Evolutionary conservation across 2,329 filamentous ascomycete genomes (phyloP).

Genomic region (Byssothecium circinans): DNA sequence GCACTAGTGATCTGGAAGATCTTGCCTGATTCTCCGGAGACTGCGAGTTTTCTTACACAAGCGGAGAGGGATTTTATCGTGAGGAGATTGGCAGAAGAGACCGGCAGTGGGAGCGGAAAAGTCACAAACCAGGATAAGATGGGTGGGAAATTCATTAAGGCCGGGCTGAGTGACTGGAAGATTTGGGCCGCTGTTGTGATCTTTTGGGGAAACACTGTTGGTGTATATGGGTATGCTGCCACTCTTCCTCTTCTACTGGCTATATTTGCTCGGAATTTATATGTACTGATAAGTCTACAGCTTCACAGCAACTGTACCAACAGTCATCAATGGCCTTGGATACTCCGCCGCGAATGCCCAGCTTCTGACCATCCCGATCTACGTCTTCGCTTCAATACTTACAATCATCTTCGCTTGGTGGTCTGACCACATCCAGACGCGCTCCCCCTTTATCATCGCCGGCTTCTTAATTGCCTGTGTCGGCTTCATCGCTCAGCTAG

Average conservation of each 20-base stretch:
- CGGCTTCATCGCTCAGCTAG: slow-evolving; percentile 60
- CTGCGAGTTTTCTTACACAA: slow-evolving; percentile 42
- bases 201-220: slow-evolving; percentile 43
- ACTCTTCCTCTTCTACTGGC: no score
- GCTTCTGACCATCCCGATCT: slow-evolving; percentile 47
- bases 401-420: slow-evolving; percentile 48
- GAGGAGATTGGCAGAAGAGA: slow-evolving; percentile 43
- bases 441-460: slow-evolving; percentile 57
- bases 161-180: slow-evolving; percentile 49
- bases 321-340: slow-evolving; percentile 47
- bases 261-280: no score
- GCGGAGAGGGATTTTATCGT: slow-evolving; percentile 38
- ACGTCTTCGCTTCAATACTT: slow-evolving; percentile 46
- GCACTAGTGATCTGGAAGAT: slow-evolving; percentile 56
- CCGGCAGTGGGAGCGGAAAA: slow-evolving; percentile 49
- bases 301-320: slow-evolving; percentile 46
- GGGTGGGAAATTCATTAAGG: slow-evolving; percentile 51
- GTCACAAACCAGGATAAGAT: slow-evolving; percentile 54
- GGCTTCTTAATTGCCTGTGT: slow-evolving; percentile 54
- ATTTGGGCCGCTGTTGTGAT: slow-evolving; percentile 42
- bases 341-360: slow-evolving; percentile 47
- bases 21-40: slow-evolving; percentile 53
- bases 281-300: slow-evolving; percentile 13
- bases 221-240: slow-evolving; percentile 36
- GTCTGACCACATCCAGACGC: slow-evolving; percentile 55